phyloP scores from a whole-genome alignment of 2,329 filamentous ascomycete species.

The Epichloe typhina region DNA sequence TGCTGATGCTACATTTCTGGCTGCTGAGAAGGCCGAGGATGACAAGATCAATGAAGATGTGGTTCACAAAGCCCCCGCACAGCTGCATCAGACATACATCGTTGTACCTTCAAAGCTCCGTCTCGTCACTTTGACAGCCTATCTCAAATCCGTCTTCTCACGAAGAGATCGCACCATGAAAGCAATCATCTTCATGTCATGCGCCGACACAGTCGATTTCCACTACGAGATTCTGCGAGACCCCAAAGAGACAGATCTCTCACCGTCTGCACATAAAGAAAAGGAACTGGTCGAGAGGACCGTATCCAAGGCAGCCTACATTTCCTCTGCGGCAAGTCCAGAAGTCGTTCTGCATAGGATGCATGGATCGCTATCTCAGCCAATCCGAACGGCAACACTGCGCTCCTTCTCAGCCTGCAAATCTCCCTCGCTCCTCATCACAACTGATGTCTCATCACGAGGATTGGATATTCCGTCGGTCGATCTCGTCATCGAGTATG shows the following conservation, averaged over 20 bases:
- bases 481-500: slow-evolving; percentile 90
- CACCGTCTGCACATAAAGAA: slow-evolving; percentile 18
- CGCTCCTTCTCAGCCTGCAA: slow-evolving; percentile 62
- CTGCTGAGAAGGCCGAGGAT: slow-evolving; percentile 43
- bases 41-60: slow-evolving; percentile 33
- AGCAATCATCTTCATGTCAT: slow-evolving; percentile 91
- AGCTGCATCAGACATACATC: slow-evolving; percentile 85
- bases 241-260: slow-evolving; percentile 16
- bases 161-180: slow-evolving; percentile 90
- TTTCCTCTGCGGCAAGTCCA: slow-evolving; percentile 64
- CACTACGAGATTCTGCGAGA: slow-evolving; percentile 72
- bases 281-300: slow-evolving; percentile 37
- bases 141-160: slow-evolving; percentile 77
- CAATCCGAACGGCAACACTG: slow-evolving; percentile 76
- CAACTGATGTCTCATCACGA: slow-evolving; percentile 89
- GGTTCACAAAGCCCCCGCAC: slow-evolving; percentile 69
- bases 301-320: slow-evolving; percentile 53
- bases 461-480: slow-evolving; percentile 92
- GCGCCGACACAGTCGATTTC: slow-evolving; percentile 92
- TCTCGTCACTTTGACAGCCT: slow-evolving; percentile 72
- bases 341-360: slow-evolving; percentile 69
- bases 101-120: slow-evolving; percentile 82
- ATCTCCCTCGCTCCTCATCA: slow-evolving; percentile 71
- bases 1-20: slow-evolving; percentile 81
- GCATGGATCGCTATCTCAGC: slow-evolving; percentile 82